These are phyloP conservation scores for Fagopyrum esculentum DNA, from an alignment of 148 eudicot genomes.

Conservation along the genomic window DNA sequence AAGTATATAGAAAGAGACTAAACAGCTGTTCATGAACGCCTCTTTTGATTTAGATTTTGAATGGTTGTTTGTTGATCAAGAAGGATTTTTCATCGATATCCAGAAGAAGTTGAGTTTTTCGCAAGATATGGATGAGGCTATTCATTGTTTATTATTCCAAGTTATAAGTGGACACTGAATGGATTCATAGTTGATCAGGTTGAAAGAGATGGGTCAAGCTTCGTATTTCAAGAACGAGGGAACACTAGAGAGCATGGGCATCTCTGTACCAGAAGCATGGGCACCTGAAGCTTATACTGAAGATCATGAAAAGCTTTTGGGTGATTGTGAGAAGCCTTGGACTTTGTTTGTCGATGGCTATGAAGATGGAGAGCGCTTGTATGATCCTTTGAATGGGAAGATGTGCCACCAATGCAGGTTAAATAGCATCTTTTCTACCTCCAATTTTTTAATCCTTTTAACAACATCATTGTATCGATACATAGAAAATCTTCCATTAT, in stretches of 20 bases:
- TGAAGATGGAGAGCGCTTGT: constrained; percentile 66
- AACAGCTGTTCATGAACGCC: not conserved
- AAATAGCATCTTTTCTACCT: not conserved
- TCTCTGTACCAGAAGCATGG: constrained; percentile 41
- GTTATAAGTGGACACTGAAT: not conserved
- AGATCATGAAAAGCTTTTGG: constrained; percentile 77
- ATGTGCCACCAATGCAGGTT: constrained; percentile 98
- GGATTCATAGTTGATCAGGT: constrained; percentile 8
- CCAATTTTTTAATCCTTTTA: not conserved
- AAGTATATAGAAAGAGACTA: not conserved
- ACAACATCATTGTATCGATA: not conserved
- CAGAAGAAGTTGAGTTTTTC: too few species aligned
- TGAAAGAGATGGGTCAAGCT: not conserved
- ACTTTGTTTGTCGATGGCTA: constrained; percentile 72
- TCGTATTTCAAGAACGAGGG: constrained; percentile 28
- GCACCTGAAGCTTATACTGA: constrained; percentile 72
- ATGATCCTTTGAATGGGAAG: constrained; percentile 69
- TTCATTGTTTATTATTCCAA: not conserved
- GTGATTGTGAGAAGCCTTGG: constrained; percentile 64
- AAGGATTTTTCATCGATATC: too few species aligned
- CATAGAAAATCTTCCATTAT: not conserved
- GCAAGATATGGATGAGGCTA: not conserved
- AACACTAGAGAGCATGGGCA: constrained; percentile 20
- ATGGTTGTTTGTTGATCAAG: not conserved
- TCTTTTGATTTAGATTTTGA: not conserved